Percentiles rank a stretch among this genome's conserved stretches.
Evolutionary conservation across 2,329 filamentous ascomycete species (phyloP).

Genomic region (Neofusicoccum cordaticola): DNA sequence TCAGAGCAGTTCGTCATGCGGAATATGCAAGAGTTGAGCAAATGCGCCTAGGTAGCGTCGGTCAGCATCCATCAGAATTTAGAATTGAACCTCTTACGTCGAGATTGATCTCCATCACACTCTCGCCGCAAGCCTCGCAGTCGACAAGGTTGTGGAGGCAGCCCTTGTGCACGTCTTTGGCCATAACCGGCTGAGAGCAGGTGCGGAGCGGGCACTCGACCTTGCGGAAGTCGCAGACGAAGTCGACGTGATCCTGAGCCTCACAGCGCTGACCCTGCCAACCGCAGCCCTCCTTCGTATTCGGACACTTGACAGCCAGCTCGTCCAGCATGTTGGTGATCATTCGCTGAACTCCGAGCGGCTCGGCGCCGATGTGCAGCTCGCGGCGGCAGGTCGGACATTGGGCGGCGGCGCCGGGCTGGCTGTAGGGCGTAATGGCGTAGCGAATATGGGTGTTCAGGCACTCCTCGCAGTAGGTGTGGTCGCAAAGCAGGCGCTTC

Average conservation of each 20-base stretch:
- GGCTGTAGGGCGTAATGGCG: neutral
- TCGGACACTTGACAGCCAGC: slow-evolving; percentile 59
- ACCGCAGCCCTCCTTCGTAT: slow-evolving; percentile 52
- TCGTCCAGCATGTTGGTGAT: slow-evolving; percentile 62
- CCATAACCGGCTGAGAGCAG: slow-evolving; percentile 53
- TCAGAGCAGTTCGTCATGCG: slow-evolving; percentile 43
- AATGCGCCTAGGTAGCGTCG: slow-evolving; percentile 37
- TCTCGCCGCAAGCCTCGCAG: slow-evolving; percentile 53
- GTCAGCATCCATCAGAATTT: slow-evolving; percentile 27
- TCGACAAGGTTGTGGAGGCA: slow-evolving; percentile 55
- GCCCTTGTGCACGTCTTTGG: slow-evolving; percentile 53
- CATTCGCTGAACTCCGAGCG: slow-evolving; percentile 50
- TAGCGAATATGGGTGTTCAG: slow-evolving; percentile 40
- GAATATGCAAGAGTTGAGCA: slow-evolving; percentile 51
- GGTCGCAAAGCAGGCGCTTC: slow-evolving; percentile 58
- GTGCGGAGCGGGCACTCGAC: slow-evolving; percentile 51
- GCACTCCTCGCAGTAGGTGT: slow-evolving; percentile 62
- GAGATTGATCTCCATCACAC: slow-evolving; percentile 54
- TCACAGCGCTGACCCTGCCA: slow-evolving; percentile 55
- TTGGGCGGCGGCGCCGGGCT: slow-evolving; percentile 28
- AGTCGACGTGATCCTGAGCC: slow-evolving; percentile 58
- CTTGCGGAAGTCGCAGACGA: slow-evolving; percentile 57
- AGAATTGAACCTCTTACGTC: slow-evolving; percentile 37
- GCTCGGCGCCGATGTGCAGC: slow-evolving; percentile 25
- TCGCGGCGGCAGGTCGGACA: slow-evolving; percentile 58